Percentiles rank a stretch among this genome's conserved stretches.
These are phyloP conservation scores for Magnolia sinica DNA, from an alignment of 164 flowering plant genomes.

Conservation along the genomic window DNA sequence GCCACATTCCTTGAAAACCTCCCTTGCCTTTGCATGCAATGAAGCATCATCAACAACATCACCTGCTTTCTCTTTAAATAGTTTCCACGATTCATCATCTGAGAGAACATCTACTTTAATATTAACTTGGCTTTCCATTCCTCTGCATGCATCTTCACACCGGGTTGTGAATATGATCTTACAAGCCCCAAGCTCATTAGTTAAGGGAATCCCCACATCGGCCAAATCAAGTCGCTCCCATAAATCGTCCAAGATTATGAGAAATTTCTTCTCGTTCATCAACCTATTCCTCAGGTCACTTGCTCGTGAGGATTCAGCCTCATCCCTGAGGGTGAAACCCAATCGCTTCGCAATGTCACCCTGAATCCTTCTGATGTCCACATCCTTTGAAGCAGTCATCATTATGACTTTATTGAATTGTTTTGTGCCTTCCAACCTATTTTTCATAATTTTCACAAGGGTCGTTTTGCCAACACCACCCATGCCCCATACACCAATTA, in stretches of 20 bases:
- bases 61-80: conserved; percentile 18
- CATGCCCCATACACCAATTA: conserved; percentile 18
- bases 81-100: conserved; percentile 23
- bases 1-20: conserved; percentile 17
- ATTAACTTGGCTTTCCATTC: not conserved
- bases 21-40: conserved; percentile 4
- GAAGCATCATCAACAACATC: not conserved
- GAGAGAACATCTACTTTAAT: conserved; percentile 15
- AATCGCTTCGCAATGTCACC: not conserved
- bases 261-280: not conserved
- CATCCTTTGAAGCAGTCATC: not conserved
- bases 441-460: not conserved
- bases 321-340: not conserved
- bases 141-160: not conserved
- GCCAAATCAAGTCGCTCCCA: conserved; percentile 10
- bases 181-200: not conserved
- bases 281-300: not conserved
- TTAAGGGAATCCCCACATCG: conserved; percentile 10
- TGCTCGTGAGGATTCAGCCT: not conserved
- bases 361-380: not conserved
- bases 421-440: not conserved
- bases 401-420: not conserved
- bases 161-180: conserved; percentile 13
- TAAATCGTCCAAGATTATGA: conserved; percentile 14
- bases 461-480: conserved; percentile 13